phyloP scores from a whole-genome alignment of 371 early-diverging fungal genomes.

The Gilbertella persicaria region DNA sequence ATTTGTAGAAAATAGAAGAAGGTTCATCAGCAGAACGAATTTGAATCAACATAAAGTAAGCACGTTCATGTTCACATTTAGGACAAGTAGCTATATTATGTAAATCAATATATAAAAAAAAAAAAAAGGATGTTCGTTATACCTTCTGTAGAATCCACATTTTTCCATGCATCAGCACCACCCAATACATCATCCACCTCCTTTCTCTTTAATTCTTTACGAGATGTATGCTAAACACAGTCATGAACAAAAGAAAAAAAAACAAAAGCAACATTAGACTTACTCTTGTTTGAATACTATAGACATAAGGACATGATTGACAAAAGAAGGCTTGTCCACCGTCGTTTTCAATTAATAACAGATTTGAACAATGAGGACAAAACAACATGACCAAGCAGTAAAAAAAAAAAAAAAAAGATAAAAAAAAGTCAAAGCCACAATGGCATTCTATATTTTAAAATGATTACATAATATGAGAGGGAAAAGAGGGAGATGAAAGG shows the following conservation, averaged over 20 bases:
- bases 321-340: conserved; percentile 79
- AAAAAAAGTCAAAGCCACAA: conserved; percentile 3
- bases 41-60: conserved; percentile 93
- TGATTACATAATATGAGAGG: not conserved
- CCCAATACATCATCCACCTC: conserved; percentile 94
- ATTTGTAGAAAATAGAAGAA: conserved; percentile 88
- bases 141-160: conserved; percentile 90
- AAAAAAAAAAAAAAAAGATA: not conserved
- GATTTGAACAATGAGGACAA: conserved; percentile 87
- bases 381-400: conserved; percentile 65
- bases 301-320: conserved; percentile 90
- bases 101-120: conserved; percentile 3
- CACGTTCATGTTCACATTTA: conserved; percentile 85
- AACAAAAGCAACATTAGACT: conserved; percentile 3
- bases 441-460: not conserved
- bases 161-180: conserved; percentile 90
- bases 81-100: conserved; percentile 69
- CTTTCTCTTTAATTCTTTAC: conserved; percentile 75
- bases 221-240: conserved; percentile 54
- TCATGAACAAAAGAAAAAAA: not conserved
- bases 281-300: conserved; percentile 61
- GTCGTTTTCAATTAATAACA: conserved; percentile 74
- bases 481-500: not conserved
- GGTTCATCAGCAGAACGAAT: conserved; percentile 97
- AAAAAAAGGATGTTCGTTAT: conserved; percentile 3